Evolutionary conservation across 164 flowering plant genomes (phyloP), one percentile per base, ranked within the genome.

Genomic region (grape (Vitis vinifera)): DNA sequence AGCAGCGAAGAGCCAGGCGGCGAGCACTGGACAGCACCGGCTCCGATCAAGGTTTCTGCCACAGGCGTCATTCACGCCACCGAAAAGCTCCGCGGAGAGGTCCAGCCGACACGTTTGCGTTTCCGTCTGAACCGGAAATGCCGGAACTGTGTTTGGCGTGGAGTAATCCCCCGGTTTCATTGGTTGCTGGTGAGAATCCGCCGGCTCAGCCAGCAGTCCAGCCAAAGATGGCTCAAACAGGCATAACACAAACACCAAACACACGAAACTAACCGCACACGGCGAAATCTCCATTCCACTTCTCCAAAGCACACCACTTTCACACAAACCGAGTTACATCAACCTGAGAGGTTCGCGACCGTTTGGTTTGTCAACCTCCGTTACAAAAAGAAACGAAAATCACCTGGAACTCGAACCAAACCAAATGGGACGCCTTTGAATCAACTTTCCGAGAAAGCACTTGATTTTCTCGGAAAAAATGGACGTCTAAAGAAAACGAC

Each of bases 1-100:
- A 0, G 98, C 99, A 0, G 99, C 97, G 85, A 88, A 96, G 63
- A 96, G 91, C 99, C 99, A 95, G 1, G 98, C 99, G 0, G 98
- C 99, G 8, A 96, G 86, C 0, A 96, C 98, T 0, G 99, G 99
- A 63, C 99, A 96, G 85, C 99, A 96, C 0, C 97, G 88, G 88
- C 97, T 87, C n/a, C 97, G 79, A 81, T 96, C 99, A 9, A 96
- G 97, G 86, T 77, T 80, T 1, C 71, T 75, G 10, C 89, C 89
- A 75, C 98, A 96, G 0, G 99, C 98, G 16, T 84, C 85, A 44
- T 75, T 75, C 12, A 96, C 99, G 59, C 98, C 99, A 67, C 99
- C 99, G 79, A 96, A 96, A 27, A 96, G 93, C 82, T 96, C 97
- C 63, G 65, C 92, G 4, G 99, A 96, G 74, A 96, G 89, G 83